These are phyloP conservation scores for Boletus sensibilis DNA, from an alignment of 768 basidiomycete genomes.

Conservation along the genomic window DNA sequence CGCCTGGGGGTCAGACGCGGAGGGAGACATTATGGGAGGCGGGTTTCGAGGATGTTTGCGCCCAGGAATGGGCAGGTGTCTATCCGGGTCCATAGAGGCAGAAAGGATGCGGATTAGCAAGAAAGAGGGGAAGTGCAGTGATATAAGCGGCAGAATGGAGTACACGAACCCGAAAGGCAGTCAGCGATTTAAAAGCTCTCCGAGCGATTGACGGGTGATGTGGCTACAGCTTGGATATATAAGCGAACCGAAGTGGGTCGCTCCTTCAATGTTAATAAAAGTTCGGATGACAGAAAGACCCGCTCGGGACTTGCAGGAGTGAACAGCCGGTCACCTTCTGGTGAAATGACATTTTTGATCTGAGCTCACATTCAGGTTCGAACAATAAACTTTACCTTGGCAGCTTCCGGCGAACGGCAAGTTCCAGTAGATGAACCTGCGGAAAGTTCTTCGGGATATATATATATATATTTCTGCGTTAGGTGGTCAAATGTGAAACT, in stretches of 20 bases:
- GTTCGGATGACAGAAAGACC: conserved; percentile 28
- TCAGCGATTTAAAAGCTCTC: conserved; percentile 22
- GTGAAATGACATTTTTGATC: conserved; percentile 27
- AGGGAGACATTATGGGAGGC: conserved; percentile 26
- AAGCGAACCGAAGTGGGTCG: conserved; percentile 31
- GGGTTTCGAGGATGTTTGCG: conserved; percentile 31
- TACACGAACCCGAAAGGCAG: conserved; percentile 24
- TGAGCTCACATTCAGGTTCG: conserved; percentile 26
- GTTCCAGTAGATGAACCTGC: conserved; percentile 28
- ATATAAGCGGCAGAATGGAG: conserved; percentile 24
- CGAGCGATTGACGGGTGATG: conserved; percentile 24
- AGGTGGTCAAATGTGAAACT: conserved; percentile 1
- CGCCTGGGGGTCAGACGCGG: conserved; percentile 26
- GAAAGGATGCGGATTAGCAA: conserved; percentile 17
- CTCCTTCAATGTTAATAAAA: conserved; percentile 27
- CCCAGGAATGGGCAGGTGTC: conserved; percentile 35
- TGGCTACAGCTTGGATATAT: conserved; percentile 31
- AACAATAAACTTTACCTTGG: conserved; percentile 32
- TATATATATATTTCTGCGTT: conserved; percentile 1
- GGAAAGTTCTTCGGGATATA: conserved; percentile 21
- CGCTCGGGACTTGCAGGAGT: conserved; percentile 28
- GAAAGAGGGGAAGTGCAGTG: conserved; percentile 7
- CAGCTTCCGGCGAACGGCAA: conserved; percentile 27
- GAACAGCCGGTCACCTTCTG: conserved; percentile 21
- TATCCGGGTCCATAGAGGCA: conserved; percentile 37